phyloP scores from a whole-genome alignment of 2,329 filamentous ascomycete genomes.

The Talaromyces atroroseus region DNA sequence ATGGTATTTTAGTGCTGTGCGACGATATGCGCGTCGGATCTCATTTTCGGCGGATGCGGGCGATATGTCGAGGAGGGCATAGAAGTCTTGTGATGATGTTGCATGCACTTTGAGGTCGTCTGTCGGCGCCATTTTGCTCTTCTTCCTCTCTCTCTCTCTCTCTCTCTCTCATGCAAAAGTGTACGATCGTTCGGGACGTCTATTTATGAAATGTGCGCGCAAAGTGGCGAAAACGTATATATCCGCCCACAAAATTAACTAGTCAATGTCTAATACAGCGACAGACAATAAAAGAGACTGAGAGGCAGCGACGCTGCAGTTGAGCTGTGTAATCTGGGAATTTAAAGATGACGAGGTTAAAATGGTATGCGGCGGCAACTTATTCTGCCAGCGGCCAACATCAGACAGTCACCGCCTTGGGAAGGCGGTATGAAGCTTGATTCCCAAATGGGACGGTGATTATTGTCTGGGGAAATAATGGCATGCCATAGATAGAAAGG shows the following conservation, averaged over 20 bases:
- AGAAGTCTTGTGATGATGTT: slow-evolving; percentile 64
- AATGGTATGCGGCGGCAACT: not conserved
- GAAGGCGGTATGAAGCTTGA: not conserved
- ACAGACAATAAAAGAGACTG: not conserved
- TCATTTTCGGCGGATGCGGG: slow-evolving; percentile 62
- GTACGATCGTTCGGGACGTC: not conserved
- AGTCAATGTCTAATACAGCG: not conserved
- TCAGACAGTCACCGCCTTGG: not conserved
- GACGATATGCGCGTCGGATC: slow-evolving; percentile 77
- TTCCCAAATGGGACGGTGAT: too few species aligned
- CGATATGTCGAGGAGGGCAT: slow-evolving; percentile 65
- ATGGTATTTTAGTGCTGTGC: slow-evolving; percentile 82
- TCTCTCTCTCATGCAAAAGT: not conserved
- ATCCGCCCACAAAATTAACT: not conserved
- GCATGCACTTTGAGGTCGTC: slow-evolving; percentile 54
- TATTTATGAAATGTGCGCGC: not conserved
- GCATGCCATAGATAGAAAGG: too few species aligned
- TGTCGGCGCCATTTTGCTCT: slow-evolving; percentile 27
- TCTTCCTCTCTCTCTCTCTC: not conserved
- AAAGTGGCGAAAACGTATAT: not conserved
- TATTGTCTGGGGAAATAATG: too few species aligned
- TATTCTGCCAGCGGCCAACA: not conserved
- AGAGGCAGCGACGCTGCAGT: not conserved
- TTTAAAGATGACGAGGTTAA: not conserved
- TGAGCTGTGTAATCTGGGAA: not conserved